phyloP scores from a whole-genome alignment of 1,284 basidiomycete genomes.

The Trichosporon sp. region DNA sequence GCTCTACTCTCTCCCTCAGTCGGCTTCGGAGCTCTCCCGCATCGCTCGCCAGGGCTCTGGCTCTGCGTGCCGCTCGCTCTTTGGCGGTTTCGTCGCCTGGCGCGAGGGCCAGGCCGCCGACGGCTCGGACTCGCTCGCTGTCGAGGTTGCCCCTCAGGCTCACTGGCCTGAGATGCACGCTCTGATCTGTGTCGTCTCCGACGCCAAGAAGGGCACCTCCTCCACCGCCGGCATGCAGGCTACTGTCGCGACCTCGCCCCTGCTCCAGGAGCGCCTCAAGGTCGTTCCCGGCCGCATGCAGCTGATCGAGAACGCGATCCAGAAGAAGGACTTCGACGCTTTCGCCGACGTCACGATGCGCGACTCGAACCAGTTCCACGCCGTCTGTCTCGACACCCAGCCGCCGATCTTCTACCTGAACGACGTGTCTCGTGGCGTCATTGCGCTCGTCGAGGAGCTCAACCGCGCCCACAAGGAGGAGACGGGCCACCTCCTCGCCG shows the following conservation, averaged over 20 bases:
- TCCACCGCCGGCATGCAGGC: slow-evolving; percentile 96
- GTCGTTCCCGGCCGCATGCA: slow-evolving; percentile 89
- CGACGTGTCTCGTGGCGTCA: slow-evolving; percentile 85
- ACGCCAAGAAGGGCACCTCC: slow-evolving; percentile 94
- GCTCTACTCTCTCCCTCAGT: slow-evolving; percentile 76
- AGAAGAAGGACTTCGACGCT: slow-evolving; percentile 75
- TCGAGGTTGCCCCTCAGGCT: slow-evolving; percentile 78
- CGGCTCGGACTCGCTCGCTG: slow-evolving; percentile 84
- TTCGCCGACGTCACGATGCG: slow-evolving; percentile 94
- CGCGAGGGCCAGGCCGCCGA: slow-evolving; percentile 70
- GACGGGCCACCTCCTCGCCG: slow-evolving; percentile 73
- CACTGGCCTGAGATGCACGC: slow-evolving; percentile 97
- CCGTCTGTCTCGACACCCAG: slow-evolving; percentile 91
- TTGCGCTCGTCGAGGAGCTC: slow-evolving; percentile 85
- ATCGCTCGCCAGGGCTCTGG: slow-evolving; percentile 97
- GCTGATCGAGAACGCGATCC: slow-evolving; percentile 78
- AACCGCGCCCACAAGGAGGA: slow-evolving; percentile 75
- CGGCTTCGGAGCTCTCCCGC: slow-evolving; percentile 75
- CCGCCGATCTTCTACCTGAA: slow-evolving; percentile 99
- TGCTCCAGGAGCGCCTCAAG: slow-evolving; percentile 87
- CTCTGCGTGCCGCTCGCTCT: slow-evolving; percentile 95
- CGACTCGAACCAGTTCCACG: slow-evolving; percentile 98
- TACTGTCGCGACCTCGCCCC: slow-evolving; percentile 86
- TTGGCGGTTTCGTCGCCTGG: slow-evolving; percentile 98
- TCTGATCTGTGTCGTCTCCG: slow-evolving; percentile 94